Conservation (phyloP, 352 stramenopile species). For the Phytophthora brassicae region DNA sequence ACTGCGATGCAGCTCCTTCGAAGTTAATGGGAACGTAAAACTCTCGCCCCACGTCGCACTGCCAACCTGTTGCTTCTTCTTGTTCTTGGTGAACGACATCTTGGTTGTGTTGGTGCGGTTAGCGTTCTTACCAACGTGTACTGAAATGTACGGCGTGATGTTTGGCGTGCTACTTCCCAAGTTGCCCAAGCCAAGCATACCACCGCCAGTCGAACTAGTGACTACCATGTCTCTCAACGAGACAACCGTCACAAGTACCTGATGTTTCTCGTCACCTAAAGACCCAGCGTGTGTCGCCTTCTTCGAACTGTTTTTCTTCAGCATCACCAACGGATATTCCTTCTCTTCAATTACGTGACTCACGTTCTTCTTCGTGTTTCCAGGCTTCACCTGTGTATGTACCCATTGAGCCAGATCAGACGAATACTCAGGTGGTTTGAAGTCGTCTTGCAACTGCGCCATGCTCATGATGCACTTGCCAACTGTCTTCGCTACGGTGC, state of each 20-base stretch:
- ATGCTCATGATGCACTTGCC: constrained; percentile 79
- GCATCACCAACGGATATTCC: constrained; percentile 75
- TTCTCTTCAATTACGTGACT: constrained; percentile 76
- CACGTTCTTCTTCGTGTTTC: constrained; percentile 83
- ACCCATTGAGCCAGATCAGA: constrained; percentile 83
- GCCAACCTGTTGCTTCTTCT: constrained; percentile 49
- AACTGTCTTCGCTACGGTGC: constrained; percentile 75
- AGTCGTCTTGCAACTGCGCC: constrained; percentile 73
- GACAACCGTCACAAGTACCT: constrained; percentile 73
- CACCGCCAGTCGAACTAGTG: constrained; percentile 61
- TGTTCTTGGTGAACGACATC: constrained; percentile 51
- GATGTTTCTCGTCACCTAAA: constrained; percentile 56
- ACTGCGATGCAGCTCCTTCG: constrained; percentile 51
- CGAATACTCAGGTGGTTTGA: constrained; percentile 67
- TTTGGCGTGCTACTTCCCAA: constrained; percentile 78
- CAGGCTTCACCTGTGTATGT: constrained; percentile 72
- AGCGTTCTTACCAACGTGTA: constrained; percentile 72
- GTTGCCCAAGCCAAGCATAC: constrained; percentile 71
- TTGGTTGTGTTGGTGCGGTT: constrained; percentile 73
- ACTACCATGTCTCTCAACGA: constrained; percentile 60
- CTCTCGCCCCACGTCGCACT: constrained; percentile 75
- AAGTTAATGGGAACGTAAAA: constrained; percentile 71
- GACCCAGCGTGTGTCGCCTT: constrained; percentile 24
- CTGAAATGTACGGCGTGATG: constrained; percentile 77
- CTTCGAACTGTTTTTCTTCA: constrained; percentile 52